Percentiles rank a stretch among this genome's conserved stretches.
These are phyloP conservation scores for Kernera saxatilis DNA, from an alignment of 345 rosid genomes.

Conservation along the genomic window DNA sequence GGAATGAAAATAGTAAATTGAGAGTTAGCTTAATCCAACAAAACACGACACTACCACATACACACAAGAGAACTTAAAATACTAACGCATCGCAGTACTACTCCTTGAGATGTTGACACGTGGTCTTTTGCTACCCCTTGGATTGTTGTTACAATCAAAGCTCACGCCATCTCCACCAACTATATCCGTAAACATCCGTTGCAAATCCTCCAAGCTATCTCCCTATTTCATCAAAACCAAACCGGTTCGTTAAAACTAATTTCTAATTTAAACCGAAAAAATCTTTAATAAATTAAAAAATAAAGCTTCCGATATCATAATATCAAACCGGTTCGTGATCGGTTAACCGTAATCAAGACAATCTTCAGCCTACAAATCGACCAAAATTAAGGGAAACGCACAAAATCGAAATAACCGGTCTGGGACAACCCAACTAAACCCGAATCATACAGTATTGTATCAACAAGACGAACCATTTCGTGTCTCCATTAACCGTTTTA, in stretches of 20 bases:
- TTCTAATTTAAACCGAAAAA: background rate
- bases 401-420: no score
- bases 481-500: background rate
- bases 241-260: background rate
- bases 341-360: background rate
- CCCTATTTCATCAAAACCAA: slow-evolving; percentile 35
- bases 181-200: slow-evolving; percentile 79
- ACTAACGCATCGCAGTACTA: slow-evolving; percentile 37
- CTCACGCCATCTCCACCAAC: slow-evolving; percentile 49
- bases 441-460: background rate
- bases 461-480: background rate
- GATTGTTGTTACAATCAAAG: slow-evolving; percentile 26
- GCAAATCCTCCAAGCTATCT: slow-evolving; percentile 83
- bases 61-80: background rate
- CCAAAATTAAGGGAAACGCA: no score
- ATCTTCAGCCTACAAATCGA: no score
- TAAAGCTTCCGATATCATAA: no score
- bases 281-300: no score
- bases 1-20: background rate
- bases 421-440: background rate
- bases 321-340: background rate
- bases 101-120: slow-evolving; percentile 37
- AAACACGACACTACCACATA: slow-evolving; percentile 7
- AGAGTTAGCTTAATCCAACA: background rate
- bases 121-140: slow-evolving; percentile 38